Percentiles rank a stretch among this genome's conserved stretches.
These are phyloP conservation scores for Erythrobasidium hasegawianum DNA, from an alignment of 1,284 basidiomycete species.

Conservation along the genomic window DNA sequence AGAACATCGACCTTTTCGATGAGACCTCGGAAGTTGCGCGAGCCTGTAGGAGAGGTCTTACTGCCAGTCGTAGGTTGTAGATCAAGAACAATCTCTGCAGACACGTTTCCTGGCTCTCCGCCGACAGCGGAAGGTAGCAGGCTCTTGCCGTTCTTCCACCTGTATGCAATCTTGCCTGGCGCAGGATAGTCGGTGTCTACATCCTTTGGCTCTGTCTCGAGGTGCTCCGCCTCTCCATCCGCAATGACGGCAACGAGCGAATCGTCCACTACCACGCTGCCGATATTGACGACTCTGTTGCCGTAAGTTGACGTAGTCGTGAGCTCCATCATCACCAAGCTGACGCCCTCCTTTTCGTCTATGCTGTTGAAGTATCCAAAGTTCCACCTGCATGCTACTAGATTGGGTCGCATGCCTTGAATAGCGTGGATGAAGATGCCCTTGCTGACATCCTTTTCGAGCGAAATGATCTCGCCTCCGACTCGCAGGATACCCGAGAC, in stretches of 20 bases:
- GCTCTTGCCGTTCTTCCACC: constrained; percentile 66
- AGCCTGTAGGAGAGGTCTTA: constrained; percentile 47
- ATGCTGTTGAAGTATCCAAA: constrained; percentile 76
- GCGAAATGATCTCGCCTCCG: constrained; percentile 58
- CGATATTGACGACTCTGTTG: constrained; percentile 75
- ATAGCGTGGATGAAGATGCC: constrained; percentile 95
- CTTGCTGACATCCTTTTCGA: constrained; percentile 60
- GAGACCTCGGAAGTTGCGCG: constrained; percentile 57
- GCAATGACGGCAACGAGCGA: constrained; percentile 69
- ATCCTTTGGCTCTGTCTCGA: constrained; percentile 56
- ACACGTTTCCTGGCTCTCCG: constrained; percentile 27
- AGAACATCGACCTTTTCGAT: constrained; percentile 96
- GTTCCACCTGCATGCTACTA: constrained; percentile 91
- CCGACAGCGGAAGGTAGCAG: constrained; percentile 51
- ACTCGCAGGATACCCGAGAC: constrained; percentile 62
- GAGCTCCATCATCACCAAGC: constrained; percentile 94
- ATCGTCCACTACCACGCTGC: constrained; percentile 72
- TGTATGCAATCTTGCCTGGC: constrained; percentile 67
- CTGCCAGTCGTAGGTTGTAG: constrained; percentile 32
- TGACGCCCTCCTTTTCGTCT: constrained; percentile 60
- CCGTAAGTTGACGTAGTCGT: constrained; percentile 65
- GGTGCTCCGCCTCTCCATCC: constrained; percentile 56
- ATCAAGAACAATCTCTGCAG: constrained; percentile 37
- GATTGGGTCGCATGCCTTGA: constrained; percentile 96
- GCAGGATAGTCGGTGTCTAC: constrained; percentile 76